Conservation (phyloP, 129 eudicot genomes). For the Artemisia argyi region DNA sequence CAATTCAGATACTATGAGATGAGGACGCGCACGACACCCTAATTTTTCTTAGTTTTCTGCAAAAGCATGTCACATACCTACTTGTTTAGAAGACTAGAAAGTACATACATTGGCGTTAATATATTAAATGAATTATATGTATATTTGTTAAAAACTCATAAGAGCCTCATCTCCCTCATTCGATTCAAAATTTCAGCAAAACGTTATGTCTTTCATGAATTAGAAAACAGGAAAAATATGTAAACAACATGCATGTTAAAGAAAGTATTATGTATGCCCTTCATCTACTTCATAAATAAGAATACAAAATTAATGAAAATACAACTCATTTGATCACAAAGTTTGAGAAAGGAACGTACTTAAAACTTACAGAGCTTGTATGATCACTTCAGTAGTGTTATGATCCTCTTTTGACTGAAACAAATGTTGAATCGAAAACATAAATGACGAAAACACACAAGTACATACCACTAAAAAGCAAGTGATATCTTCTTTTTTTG, state of each 20-base stretch:
- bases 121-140: no score
- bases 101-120: no score
- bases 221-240: not conserved
- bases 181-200: no score
- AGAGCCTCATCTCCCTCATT: no score
- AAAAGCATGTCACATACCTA: no score
- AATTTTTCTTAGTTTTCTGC: no score
- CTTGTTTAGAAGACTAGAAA: no score
- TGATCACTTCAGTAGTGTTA: conserved; percentile 16
- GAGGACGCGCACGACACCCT: no score
- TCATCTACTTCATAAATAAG: not conserved
- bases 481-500: conserved; percentile 27
- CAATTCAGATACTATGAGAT: no score
- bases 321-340: not conserved
- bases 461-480: conserved; percentile 32
- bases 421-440: conserved; percentile 15
- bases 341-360: not conserved
- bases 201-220: not conserved
- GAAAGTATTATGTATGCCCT: not conserved
- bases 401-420: conserved; percentile 35
- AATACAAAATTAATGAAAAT: not conserved
- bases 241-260: not conserved
- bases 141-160: no score
- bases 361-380: conserved; percentile 17
- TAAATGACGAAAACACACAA: conserved; percentile 14